phyloP scores from a whole-genome alignment of 805 yeast species.

The Cyberlindnera petersonii region DNA sequence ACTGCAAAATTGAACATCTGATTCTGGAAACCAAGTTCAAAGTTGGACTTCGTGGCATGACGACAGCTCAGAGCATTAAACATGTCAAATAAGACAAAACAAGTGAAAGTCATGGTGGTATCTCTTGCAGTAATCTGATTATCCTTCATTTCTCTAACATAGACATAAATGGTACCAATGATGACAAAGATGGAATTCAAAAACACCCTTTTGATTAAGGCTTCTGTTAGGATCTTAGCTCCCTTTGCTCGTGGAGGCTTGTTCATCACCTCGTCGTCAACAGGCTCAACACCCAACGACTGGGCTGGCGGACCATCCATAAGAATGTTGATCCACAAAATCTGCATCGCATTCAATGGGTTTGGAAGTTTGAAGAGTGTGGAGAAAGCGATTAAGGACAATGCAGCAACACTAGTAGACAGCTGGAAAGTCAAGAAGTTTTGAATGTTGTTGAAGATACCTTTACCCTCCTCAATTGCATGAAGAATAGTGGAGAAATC shows the following conservation, averaged over 20 bases:
- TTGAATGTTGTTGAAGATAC: slow-evolving; percentile 93
- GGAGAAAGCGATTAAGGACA: slow-evolving; percentile 81
- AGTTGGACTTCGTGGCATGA: slow-evolving; percentile 77
- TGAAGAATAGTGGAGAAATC: slow-evolving; percentile 90
- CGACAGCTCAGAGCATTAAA: slow-evolving; percentile 95
- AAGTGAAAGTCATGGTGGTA: slow-evolving; percentile 97
- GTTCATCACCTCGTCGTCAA: slow-evolving; percentile 91
- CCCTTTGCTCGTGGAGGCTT: slow-evolving; percentile 92
- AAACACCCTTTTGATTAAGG: slow-evolving; percentile 66
- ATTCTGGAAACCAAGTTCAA: slow-evolving; percentile 76
- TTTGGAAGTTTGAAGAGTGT: slow-evolving; percentile 86
- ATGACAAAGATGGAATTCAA: slow-evolving; percentile 72
- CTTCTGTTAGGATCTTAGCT: slow-evolving; percentile 74
- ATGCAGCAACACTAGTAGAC: slow-evolving; percentile 93
- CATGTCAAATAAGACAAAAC: slow-evolving; percentile 94
- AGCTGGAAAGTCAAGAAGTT: slow-evolving; percentile 92
- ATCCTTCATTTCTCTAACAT: slow-evolving; percentile 82
- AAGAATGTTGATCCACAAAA: slow-evolving; percentile 91
- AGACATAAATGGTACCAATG: slow-evolving; percentile 86
- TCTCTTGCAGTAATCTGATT: slow-evolving; percentile 85
- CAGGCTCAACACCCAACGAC: slow-evolving; percentile 95
- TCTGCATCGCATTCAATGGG: slow-evolving; percentile 97
- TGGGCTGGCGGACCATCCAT: slow-evolving; percentile 99
- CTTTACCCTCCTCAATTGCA: slow-evolving; percentile 97
- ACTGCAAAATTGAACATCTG: slow-evolving; percentile 94